Conservation (phyloP, 1,284 basidiomycete genomes). For the Ustilago vetiveriae region DNA sequence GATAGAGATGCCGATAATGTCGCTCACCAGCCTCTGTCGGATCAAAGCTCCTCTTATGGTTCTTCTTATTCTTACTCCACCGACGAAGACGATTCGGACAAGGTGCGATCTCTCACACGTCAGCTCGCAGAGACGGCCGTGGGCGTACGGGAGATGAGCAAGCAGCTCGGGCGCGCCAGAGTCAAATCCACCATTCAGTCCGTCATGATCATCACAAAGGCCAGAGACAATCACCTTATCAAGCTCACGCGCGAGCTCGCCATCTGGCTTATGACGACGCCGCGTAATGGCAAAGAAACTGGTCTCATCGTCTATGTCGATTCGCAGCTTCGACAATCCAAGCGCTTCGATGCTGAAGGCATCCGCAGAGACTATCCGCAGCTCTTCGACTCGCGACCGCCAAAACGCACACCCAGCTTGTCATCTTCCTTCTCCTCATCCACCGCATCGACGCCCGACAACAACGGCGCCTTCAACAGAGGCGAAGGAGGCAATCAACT, state of each 20-base stretch:
- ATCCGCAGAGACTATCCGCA: slow-evolving; percentile 87
- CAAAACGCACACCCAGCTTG: slow-evolving; percentile 29
- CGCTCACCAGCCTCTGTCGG: slow-evolving; percentile 28
- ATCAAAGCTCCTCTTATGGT: slow-evolving; percentile 28
- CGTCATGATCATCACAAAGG: slow-evolving; percentile 96
- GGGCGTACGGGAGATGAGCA: slow-evolving; percentile 97
- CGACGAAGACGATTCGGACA: slow-evolving; percentile 75
- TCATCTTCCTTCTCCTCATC: slow-evolving; percentile 40
- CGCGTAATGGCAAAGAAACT: slow-evolving; percentile 48
- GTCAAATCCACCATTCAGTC: slow-evolving; percentile 91
- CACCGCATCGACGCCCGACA: slow-evolving; percentile 25
- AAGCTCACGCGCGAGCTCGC: slow-evolving; percentile 92
- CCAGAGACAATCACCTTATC: slow-evolving; percentile 94
- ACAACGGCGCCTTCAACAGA: slow-evolving; percentile 22
- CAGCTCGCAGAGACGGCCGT: slow-evolving; percentile 97
- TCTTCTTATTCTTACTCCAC: slow-evolving; percentile 42
- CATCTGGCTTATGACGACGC: slow-evolving; percentile 64
- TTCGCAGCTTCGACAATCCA: slow-evolving; percentile 86
- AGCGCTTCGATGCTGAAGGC: slow-evolving; percentile 91
- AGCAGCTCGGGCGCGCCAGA: slow-evolving; percentile 92
- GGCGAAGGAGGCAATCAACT: slow-evolving; percentile 78
- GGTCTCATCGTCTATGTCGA: slow-evolving; percentile 79
- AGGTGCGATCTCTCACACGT: slow-evolving; percentile 77
- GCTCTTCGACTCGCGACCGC: slow-evolving; percentile 74
- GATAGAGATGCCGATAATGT: slow-evolving; percentile 29